Conservation (phyloP, 2,329 filamentous ascomycete genomes). For the Colletotrichum melonis region DNA sequence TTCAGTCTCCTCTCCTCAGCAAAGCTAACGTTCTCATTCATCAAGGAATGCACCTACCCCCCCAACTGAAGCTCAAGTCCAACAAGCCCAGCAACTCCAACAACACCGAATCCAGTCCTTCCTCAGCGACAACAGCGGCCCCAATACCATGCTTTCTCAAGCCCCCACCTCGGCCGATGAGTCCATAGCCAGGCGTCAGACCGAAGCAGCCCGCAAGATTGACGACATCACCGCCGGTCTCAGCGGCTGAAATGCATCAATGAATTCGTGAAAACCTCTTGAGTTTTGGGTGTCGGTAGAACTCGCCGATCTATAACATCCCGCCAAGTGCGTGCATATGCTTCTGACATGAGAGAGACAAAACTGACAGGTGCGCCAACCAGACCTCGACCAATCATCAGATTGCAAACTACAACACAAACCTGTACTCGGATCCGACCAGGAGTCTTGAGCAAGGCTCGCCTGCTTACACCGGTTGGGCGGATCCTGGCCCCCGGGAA, state of each 20-base stretch:
- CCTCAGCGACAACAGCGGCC: background rate
- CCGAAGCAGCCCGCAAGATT: background rate
- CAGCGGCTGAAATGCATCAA: background rate
- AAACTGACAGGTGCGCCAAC: background rate
- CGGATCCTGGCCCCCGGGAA: too few relatives aligned
- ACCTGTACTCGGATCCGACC: background rate
- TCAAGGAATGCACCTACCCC: rapidly evolving
- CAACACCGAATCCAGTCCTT: background rate
- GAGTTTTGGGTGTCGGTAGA: background rate
- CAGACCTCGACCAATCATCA: background rate
- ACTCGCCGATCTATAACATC: background rate
- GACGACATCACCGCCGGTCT: background rate
- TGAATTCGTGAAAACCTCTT: background rate
- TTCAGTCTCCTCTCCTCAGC: background rate
- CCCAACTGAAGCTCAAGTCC: background rate
- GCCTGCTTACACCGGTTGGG: background rate
- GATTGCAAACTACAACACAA: background rate
- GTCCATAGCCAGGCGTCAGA: background rate
- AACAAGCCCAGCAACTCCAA: rapidly evolving
- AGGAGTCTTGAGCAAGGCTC: background rate
- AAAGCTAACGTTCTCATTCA: rapidly evolving
- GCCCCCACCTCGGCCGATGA: background rate
- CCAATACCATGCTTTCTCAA: background rate
- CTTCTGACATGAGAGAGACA: background rate
- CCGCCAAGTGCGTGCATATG: background rate